A percentile compares a stretch with the other conserved stretches of the same genome.
phyloP scores from a whole-genome alignment of 257 asterid species.

The Fraxinus pennsylvanica region DNA sequence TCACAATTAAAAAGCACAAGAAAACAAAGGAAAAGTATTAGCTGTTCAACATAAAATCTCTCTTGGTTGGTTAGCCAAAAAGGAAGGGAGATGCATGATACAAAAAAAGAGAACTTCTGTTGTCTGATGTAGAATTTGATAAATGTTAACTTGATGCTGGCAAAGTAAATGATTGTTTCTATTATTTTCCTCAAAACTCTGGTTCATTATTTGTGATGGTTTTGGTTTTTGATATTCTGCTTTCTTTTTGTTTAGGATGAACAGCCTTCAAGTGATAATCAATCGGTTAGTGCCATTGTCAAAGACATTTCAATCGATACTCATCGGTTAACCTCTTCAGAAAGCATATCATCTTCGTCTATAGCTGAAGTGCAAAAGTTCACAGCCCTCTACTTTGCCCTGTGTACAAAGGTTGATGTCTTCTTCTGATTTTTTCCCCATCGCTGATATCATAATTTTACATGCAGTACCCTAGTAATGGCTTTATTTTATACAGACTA shows the following conservation, averaged over 20 bases:
- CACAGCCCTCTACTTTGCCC: conserved; percentile 89
- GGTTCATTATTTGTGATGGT: conserved; percentile 17
- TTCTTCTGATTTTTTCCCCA: neutral
- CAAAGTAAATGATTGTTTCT: neutral
- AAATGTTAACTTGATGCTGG: neutral
- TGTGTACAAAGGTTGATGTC: conserved; percentile 82
- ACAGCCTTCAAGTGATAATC: conserved; percentile 48
- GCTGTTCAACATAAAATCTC: neutral
- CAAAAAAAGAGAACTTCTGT: neutral
- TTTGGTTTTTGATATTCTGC: conserved; percentile 20
- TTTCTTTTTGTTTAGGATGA: conserved; percentile 53
- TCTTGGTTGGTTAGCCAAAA: neutral
- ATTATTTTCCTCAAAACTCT: conserved; percentile 17
- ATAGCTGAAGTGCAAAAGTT: conserved; percentile 78
- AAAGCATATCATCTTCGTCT: conserved; percentile 47
- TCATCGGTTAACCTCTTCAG: conserved; percentile 54
- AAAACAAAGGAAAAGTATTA: conserved; percentile 3
- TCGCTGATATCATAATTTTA: conserved; percentile 2
- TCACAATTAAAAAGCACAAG: neutral
- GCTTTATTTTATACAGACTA: conserved; percentile 17
- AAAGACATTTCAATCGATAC: conserved; percentile 48
- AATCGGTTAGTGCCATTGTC: conserved; percentile 29
- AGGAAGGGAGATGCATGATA: neutral
- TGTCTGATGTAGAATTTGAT: conserved; percentile 8
- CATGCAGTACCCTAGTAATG: conserved; percentile 1